phyloP scores from a whole-genome alignment of 306 rosid genomes.

The Rosa rugosa region DNA sequence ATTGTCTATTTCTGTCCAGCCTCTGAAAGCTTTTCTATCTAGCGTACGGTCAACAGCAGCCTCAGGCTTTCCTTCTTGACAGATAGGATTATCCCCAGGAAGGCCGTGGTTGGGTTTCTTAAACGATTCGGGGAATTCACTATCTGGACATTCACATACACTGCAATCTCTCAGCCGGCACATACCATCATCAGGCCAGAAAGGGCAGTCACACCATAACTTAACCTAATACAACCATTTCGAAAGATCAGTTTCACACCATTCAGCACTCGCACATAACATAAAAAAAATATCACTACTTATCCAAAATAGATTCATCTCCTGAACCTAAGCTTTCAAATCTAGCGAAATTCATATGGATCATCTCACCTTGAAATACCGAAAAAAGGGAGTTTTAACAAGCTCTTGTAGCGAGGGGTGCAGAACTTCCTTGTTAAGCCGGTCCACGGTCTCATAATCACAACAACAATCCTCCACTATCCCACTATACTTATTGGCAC shows the following conservation, averaged over 20 bases:
- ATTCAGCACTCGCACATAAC: background rate
- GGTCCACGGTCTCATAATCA: constrained; percentile 53
- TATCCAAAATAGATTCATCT: background rate
- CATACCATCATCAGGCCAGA: constrained; percentile 99
- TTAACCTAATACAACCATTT: constrained; percentile 52
- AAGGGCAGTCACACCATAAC: constrained; percentile 97
- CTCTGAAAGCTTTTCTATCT: constrained; percentile 79
- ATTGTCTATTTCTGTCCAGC: constrained; percentile 84
- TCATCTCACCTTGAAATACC: constrained; percentile 49
- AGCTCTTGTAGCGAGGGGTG: constrained; percentile 52
- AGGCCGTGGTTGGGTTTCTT: constrained; percentile 62
- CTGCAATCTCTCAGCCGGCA: constrained; percentile 94
- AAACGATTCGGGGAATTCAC: constrained; percentile 80
- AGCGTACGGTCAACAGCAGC: constrained; percentile 95
- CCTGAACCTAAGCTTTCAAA: background rate
- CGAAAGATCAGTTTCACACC: background rate
- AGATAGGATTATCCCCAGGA: constrained; percentile 62
- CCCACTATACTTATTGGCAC: constrained; percentile 37
- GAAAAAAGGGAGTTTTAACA: constrained; percentile 50
- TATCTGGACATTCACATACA: constrained; percentile 96
- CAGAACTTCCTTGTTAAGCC: constrained; percentile 42
- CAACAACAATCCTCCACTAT: constrained; percentile 59
- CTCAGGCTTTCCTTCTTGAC: constrained; percentile 97
- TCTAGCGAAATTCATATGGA: background rate
- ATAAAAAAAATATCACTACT: background rate